Conservation (phyloP, 2,329 filamentous ascomycete species). For the Colletotrichum horii region DNA sequence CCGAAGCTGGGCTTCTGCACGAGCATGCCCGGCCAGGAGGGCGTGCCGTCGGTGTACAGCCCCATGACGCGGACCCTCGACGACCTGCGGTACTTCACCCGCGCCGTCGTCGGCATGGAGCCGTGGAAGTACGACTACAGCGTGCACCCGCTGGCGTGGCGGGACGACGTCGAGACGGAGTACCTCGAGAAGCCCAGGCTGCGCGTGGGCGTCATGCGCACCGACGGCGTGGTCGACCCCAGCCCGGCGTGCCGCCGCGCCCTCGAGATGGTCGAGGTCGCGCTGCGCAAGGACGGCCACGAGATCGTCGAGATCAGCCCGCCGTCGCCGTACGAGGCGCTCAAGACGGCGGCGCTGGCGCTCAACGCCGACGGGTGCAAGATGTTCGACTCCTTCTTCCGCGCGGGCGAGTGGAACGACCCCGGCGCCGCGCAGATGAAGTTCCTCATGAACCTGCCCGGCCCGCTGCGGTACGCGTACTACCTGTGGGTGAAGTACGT, state of each 20-base stretch:
- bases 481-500: slow-evolving; percentile 91
- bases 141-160: slow-evolving; percentile 86
- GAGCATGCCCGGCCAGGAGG: slow-evolving; percentile 92
- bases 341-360: slow-evolving; percentile 78
- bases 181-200: slow-evolving; percentile 67
- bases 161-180: slow-evolving; percentile 63
- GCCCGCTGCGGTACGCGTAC: slow-evolving; percentile 81
- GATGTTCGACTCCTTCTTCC: slow-evolving; percentile 80
- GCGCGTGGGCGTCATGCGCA: slow-evolving; percentile 77
- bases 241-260: slow-evolving; percentile 84
- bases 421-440: slow-evolving; percentile 77
- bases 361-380: slow-evolving; percentile 85
- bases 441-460: slow-evolving; percentile 74
- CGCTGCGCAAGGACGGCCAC: slow-evolving; percentile 75
- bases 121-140: slow-evolving; percentile 90
- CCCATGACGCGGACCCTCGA: slow-evolving; percentile 88
- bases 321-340: slow-evolving; percentile 75
- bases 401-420: slow-evolving; percentile 80
- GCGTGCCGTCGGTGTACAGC: slow-evolving; percentile 85
- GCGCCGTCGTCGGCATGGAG: slow-evolving; percentile 77
- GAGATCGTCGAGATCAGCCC: slow-evolving; percentile 69
- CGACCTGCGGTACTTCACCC: slow-evolving; percentile 85
- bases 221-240: slow-evolving; percentile 84
- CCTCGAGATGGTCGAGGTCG: slow-evolving; percentile 71
- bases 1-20: slow-evolving; percentile 84